phyloP scores from a whole-genome alignment of 208 protist species.

The Crithidia fasciculata region DNA sequence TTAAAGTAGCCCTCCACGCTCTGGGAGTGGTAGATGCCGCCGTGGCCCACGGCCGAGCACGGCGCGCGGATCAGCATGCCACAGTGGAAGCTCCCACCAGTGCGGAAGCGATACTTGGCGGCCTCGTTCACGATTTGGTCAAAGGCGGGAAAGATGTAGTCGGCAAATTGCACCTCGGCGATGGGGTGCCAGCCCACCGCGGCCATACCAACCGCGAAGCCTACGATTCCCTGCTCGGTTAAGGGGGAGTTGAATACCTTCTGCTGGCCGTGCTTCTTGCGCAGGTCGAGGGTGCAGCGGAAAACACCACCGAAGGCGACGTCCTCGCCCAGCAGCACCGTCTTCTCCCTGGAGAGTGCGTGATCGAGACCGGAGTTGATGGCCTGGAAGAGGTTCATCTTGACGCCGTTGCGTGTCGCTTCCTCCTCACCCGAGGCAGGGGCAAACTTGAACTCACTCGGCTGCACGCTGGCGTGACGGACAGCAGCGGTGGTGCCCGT shows the following conservation, averaged over 20 bases:
- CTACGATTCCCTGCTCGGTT: constrained; percentile 97
- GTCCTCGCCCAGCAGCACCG: constrained; percentile 96
- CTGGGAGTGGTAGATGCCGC: constrained; percentile 97
- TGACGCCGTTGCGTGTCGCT: constrained; percentile 45
- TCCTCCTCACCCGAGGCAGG: constrained; percentile 37
- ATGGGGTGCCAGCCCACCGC: constrained; percentile 91
- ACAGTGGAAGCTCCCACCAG: constrained; percentile 93
- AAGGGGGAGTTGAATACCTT: constrained; percentile 98
- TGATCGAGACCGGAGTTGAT: constrained; percentile 96
- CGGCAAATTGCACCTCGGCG: constrained; percentile 98
- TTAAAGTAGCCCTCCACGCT: constrained; percentile 96
- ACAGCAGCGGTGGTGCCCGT: constrained; percentile 5
- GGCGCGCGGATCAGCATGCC: constrained; percentile 96
- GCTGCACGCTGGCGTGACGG: constrained; percentile 38
- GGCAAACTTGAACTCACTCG: constrained; percentile 44
- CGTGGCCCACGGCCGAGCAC: constrained; percentile 97
- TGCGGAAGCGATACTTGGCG: constrained; percentile 98
- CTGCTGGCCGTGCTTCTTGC: constrained; percentile 86
- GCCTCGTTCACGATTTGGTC: constrained; percentile 99
- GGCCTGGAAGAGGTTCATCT: constrained; percentile 93
- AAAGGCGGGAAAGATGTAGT: constrained; percentile 99
- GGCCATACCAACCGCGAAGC: constrained; percentile 97
- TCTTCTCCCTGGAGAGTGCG: constrained; percentile 87
- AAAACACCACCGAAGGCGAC: constrained; percentile 98
- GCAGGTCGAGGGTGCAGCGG: constrained; percentile 87